These are phyloP conservation scores for Gleditsia sinensis DNA, from an alignment of 306 rosid species.

Conservation along the genomic window DNA sequence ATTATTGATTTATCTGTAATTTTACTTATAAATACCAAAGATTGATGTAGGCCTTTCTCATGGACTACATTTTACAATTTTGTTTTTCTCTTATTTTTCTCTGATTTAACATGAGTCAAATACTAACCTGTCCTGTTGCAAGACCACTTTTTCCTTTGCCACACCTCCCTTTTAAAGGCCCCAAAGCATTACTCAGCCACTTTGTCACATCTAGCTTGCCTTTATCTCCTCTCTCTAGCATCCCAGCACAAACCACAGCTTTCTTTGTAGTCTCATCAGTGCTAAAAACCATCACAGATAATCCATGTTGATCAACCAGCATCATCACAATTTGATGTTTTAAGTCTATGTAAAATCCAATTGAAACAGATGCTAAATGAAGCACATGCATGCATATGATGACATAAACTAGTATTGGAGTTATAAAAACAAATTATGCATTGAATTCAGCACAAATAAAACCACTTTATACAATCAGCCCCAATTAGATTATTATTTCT, in stretches of 20 bases:
- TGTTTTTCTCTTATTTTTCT: too few species aligned
- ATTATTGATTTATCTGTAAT: too few species aligned
- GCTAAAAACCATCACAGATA: constrained; percentile 92
- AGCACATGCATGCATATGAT: constrained; percentile 12
- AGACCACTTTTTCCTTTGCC: constrained; percentile 97
- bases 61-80: too few species aligned
- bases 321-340: constrained; percentile 30
- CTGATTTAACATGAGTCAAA: too few species aligned
- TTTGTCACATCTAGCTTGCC: constrained; percentile 82
- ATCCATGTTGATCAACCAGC: constrained; percentile 61
- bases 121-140: constrained; percentile 94
- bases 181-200: constrained; percentile 83
- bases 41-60: too few species aligned
- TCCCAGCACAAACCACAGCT: constrained; percentile 96
- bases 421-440: constrained; percentile 15
- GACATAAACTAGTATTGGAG: background rate
- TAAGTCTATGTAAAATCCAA: constrained; percentile 15
- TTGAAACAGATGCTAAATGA: background rate
- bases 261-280: constrained; percentile 79
- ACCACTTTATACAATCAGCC: constrained; percentile 12
- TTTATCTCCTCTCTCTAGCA: constrained; percentile 63
- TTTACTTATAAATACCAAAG: too few species aligned
- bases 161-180: constrained; percentile 82
- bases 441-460: constrained; percentile 10
- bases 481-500: constrained; percentile 2